phyloP scores from a whole-genome alignment of 306 rosid species.

The Sechiopsis laciniata region DNA sequence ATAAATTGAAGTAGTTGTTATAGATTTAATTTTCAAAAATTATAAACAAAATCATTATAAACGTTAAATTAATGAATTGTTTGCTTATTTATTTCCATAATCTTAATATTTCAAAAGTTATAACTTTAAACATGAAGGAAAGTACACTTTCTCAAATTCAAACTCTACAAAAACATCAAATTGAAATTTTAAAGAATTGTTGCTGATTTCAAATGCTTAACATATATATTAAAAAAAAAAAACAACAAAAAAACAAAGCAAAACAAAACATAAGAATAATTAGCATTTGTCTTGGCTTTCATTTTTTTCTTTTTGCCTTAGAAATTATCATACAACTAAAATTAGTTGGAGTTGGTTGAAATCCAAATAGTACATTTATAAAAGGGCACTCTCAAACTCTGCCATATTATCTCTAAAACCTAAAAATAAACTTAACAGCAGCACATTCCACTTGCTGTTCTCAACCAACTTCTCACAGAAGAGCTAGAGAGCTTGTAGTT shows the following conservation, averaged over 20 bases:
- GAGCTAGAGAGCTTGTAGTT: not conserved
- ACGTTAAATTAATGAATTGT: no score
- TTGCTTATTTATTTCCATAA: no score
- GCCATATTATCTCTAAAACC: conserved; percentile 22
- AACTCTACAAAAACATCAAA: not conserved
- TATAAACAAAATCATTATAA: no score
- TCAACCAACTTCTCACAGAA: conserved; percentile 6
- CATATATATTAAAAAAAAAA: not conserved
- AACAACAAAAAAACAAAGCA: no score
- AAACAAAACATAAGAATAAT: no score
- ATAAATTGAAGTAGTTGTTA: no score
- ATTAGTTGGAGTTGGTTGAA: conserved; percentile 31
- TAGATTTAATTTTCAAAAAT: no score
- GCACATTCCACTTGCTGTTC: conserved; percentile 2
- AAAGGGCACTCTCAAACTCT: conserved; percentile 37
- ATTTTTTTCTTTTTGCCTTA: not conserved
- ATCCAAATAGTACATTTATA: conserved; percentile 34
- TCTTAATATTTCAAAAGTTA: not conserved
- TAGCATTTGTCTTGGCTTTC: conserved; percentile 15
- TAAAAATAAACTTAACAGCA: not conserved
- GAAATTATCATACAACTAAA: conserved; percentile 35
- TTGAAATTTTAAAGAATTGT: no score
- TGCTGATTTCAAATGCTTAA: not conserved
- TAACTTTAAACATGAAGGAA: not conserved
- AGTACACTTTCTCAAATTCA: no score